Conservation (phyloP, 768 basidiomycete genomes). For the Suillus occidentalis region DNA sequence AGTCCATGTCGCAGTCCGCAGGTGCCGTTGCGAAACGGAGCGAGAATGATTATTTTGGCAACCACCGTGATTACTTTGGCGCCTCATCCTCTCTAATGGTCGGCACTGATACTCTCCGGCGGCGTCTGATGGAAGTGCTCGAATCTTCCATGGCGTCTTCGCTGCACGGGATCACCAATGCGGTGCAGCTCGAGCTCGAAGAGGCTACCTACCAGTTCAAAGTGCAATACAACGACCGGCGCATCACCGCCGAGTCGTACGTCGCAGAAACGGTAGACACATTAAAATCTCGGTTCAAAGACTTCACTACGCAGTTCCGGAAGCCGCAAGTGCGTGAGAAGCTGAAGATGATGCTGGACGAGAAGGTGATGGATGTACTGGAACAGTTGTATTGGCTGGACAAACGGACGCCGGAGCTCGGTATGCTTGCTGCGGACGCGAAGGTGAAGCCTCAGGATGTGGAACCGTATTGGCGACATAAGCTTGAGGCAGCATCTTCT, state of each 20-base stretch:
- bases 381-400: conserved; percentile 98
- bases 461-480: conserved; percentile 94
- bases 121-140: conserved; percentile 93
- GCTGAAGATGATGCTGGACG: conserved; percentile 91
- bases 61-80: conserved; percentile 63
- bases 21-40: conserved; percentile 51
- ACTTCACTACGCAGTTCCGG: conserved; percentile 80
- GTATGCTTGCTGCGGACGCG: conserved; percentile 65
- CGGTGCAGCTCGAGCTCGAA: conserved; percentile 95
- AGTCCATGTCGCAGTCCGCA: conserved; percentile 47
- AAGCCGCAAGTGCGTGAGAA: conserved; percentile 69
- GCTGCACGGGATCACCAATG: conserved; percentile 91
- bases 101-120: conserved; percentile 87
- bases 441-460: conserved; percentile 72
- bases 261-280: conserved; percentile 96
- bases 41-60: conserved; percentile 69
- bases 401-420: conserved; percentile 77
- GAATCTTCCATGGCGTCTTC: conserved; percentile 98
- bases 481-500: conserved; percentile 91
- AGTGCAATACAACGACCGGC: conserved; percentile 95
- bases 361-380: conserved; percentile 95
- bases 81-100: conserved; percentile 72
- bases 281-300: conserved; percentile 87
- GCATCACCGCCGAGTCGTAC: conserved; percentile 94
- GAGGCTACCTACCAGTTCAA: conserved; percentile 99